These are phyloP conservation scores for Tricholoma bakamatsutake DNA, from an alignment of 768 basidiomycete genomes.

Conservation along the genomic window DNA sequence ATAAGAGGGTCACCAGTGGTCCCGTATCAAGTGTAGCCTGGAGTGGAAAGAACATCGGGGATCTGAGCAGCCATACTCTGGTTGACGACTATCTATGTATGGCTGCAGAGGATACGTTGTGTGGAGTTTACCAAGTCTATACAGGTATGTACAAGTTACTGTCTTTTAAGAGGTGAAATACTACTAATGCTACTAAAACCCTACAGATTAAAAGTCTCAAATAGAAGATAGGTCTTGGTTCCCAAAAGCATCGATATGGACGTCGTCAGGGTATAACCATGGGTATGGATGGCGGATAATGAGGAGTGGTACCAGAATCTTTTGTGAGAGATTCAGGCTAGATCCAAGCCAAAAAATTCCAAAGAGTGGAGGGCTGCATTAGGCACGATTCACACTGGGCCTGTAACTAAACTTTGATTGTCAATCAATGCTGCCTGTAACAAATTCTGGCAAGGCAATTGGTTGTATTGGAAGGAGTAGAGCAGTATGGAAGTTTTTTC, in stretches of 20 bases:
- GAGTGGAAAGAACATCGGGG: not conserved
- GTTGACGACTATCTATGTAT: not conserved
- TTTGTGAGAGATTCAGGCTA: not conserved
- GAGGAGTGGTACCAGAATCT: conserved; percentile 4
- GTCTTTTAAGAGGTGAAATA: not conserved
- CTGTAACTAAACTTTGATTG: not conserved
- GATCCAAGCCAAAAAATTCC: not conserved
- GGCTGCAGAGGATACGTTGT: not conserved
- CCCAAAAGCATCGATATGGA: not conserved
- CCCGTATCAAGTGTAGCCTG: not conserved
- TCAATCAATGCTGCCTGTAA: not conserved
- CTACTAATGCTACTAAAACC: not conserved
- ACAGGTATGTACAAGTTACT: not conserved
- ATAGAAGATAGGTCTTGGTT: conserved; percentile 4
- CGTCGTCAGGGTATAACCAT: conserved; percentile 1
- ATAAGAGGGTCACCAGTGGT: not conserved
- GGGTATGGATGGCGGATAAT: conserved; percentile 5
- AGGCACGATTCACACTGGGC: not conserved
- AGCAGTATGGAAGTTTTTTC: not conserved
- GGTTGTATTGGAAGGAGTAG: not conserved
- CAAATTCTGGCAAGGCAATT: not conserved
- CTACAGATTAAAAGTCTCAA: not conserved
- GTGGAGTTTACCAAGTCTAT: not conserved
- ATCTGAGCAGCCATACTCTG: not conserved
- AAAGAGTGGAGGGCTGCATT: not conserved